These are phyloP conservation scores for Crithidia expoeki DNA, from an alignment of 208 protist genomes.

Conservation along the genomic window DNA sequence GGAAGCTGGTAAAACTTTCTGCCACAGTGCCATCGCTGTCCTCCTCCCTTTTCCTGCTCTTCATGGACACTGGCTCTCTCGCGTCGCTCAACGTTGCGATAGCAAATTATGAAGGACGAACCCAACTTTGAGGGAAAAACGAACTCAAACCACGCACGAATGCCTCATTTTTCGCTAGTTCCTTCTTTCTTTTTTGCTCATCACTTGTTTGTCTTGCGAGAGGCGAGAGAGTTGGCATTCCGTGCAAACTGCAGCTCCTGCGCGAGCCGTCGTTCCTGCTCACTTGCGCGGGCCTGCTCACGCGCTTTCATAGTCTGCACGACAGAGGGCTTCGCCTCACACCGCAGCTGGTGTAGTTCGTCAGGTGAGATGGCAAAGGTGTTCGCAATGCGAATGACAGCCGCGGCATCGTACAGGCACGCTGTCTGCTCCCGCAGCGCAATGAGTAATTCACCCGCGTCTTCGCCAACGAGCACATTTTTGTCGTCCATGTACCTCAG, in stretches of 20 bases:
- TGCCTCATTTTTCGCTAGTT: no score
- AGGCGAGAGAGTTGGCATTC: background rate
- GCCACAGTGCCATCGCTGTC: no score
- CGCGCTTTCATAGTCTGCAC: constrained; percentile 31
- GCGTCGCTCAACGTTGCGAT: no score
- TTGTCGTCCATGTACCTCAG: constrained; percentile 50
- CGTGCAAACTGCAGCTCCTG: constrained; percentile 26
- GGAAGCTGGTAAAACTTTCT: no score
- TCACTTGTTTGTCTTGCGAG: background rate
- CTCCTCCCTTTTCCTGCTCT: no score
- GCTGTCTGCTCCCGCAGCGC: constrained; percentile 31
- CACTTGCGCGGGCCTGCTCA: constrained; percentile 11
- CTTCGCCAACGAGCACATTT: constrained; percentile 33
- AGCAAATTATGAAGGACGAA: no score
- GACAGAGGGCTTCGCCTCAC: constrained; percentile 29
- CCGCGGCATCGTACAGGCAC: constrained; percentile 44
- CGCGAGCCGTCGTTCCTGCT: constrained; percentile 31
- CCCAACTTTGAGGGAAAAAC: no score
- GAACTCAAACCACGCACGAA: no score
- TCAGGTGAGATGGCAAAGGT: constrained; percentile 28
- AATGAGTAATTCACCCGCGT: constrained; percentile 47
- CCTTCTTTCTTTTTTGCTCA: background rate
- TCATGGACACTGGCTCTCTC: no score
- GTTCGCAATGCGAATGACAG: constrained; percentile 35
- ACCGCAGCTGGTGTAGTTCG: constrained; percentile 50